Evolutionary conservation across 805 yeast species (phyloP), one percentile per base, ranked within the genome.

Genomic region (Yarrowia sp.): DNA sequence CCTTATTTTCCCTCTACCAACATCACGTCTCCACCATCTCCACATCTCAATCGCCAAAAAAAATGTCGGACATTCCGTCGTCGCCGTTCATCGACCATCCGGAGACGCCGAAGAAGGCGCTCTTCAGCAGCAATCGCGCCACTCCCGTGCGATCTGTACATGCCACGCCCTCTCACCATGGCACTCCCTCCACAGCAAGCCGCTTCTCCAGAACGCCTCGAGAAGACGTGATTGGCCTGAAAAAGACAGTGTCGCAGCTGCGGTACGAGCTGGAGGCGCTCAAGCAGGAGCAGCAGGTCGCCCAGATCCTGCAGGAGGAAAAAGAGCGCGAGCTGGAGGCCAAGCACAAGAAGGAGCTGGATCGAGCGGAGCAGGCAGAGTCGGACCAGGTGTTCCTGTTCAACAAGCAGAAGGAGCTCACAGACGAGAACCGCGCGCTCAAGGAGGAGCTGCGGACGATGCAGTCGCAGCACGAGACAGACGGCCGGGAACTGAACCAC

Each of bases 221-320:
- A 27, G 47, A 55, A n/a, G 61, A 55, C 29, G 61, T 55, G 21
- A 39, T 39, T 21, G 53, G 53, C 18, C 51, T 65, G 16, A 3
- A 68, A 72, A 64, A 74, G 72, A 33, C 69, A 36, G 31, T 67
- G 24, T 53, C 63, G 32, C 56, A 66, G 7, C 68, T 76, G 62
- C 73, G 73, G 47, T 81, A 72, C 68, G 76, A 76, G 63, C 67
- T 76, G 35, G 71, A 71, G 12, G 72, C 76, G 7, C 63, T 76
- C 32, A 74, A 74, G 60, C 74, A 74, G 62, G 78, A 79, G 46
- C 69, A 77, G 39, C 79, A 79, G 18, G 63, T 72, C 38, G 74
- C 70, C 14, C 69, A 69, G 25, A 47, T 78, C 0, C 68, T 70
- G 4, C 69, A 68, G 41, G 79, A 78, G 46, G 66, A 69, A 4